These are phyloP conservation scores for Ceratobasidium sp. DNA, from an alignment of 1,284 basidiomycete species.

Conservation along the genomic window DNA sequence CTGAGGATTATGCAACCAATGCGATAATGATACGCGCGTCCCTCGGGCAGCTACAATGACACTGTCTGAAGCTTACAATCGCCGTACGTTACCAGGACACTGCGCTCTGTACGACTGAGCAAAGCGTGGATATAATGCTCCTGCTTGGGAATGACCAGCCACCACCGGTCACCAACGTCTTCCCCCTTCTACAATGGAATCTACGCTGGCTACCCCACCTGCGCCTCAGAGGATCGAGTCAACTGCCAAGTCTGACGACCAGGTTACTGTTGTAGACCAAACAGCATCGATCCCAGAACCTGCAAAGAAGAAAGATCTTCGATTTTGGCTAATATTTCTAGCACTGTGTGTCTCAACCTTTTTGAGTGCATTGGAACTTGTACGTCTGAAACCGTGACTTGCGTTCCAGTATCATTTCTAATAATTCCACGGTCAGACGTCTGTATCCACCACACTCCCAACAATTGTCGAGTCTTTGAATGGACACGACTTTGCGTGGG, in stretches of 20 bases:
- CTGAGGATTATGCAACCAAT: not conserved
- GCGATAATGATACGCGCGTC: not conserved
- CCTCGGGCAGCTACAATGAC: not conserved
- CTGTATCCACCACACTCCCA: slow-evolving; percentile 51
- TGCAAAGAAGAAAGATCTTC: slow-evolving; percentile 19
- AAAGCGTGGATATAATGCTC: not conserved
- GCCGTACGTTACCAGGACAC: not conserved
- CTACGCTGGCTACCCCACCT: not conserved
- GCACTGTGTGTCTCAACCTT: slow-evolving; percentile 49
- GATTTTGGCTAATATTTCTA: slow-evolving; percentile 52
- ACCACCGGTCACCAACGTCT: not conserved
- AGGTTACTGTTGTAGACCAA: not conserved
- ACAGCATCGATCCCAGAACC: not conserved
- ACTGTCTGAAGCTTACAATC: not conserved
- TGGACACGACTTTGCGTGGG: slow-evolving; percentile 52
- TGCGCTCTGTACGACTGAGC: not conserved
- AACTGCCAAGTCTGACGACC: slow-evolving; percentile 6
- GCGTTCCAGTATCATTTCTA: not conserved
- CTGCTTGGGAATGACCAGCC: not conserved
- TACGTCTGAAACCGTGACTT: slow-evolving; percentile 26
- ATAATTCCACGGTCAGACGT: slow-evolving; percentile 45
- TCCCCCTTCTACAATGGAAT: slow-evolving; percentile 1
- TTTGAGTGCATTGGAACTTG: slow-evolving; percentile 52
- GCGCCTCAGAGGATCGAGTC: not conserved
- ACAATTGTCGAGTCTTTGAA: slow-evolving; percentile 50